Percentiles rank a stretch among this genome's conserved stretches.
phyloP scores from a whole-genome alignment of 1,139 yeast species.

The Kodamaea arcana region DNA sequence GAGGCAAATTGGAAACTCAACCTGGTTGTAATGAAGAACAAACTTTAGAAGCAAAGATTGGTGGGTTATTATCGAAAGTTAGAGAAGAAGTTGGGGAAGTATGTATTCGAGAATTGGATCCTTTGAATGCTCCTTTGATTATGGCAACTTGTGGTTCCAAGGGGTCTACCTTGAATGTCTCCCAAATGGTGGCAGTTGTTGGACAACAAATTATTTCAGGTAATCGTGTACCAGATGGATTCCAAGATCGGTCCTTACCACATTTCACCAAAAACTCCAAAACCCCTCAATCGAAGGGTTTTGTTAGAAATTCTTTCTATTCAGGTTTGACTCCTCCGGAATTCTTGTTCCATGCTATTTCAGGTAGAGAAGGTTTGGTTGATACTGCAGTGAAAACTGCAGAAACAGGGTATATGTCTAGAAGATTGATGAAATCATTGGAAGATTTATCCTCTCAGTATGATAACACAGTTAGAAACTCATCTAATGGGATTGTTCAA shows the following conservation, averaged over 20 bases:
- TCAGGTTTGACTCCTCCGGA: conserved; percentile 96
- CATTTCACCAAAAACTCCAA: conserved; percentile 95
- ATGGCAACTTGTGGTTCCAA: conserved; percentile 99
- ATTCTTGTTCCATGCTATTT: conserved; percentile 95
- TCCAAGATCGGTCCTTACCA: conserved; percentile 96
- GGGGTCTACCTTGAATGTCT: conserved; percentile 95
- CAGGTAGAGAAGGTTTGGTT: conserved; percentile 99
- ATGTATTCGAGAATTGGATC: conserved; percentile 86
- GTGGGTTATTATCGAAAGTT: conserved; percentile 92
- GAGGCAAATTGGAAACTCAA: conserved; percentile 92
- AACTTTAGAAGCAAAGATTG: conserved; percentile 94
- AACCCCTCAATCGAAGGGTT: conserved; percentile 97
- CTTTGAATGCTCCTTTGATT: conserved; percentile 90
- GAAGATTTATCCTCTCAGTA: conserved; percentile 94
- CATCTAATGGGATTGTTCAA: conserved; percentile 94
- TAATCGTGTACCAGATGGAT: conserved; percentile 98
- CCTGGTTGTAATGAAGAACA: conserved; percentile 99
- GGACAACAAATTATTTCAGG: conserved; percentile 99
- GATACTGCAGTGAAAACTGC: conserved; percentile 99
- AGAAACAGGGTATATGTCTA: conserved; percentile 98
- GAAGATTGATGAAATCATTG: conserved; percentile 95
- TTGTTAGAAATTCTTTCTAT: conserved; percentile 92
- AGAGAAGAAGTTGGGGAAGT: conserved; percentile 99
- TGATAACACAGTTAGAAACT: conserved; percentile 92
- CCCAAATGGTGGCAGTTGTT: conserved; percentile 99